phyloP scores from a whole-genome alignment of 805 yeast genomes.

The Ogataea neopini region DNA sequence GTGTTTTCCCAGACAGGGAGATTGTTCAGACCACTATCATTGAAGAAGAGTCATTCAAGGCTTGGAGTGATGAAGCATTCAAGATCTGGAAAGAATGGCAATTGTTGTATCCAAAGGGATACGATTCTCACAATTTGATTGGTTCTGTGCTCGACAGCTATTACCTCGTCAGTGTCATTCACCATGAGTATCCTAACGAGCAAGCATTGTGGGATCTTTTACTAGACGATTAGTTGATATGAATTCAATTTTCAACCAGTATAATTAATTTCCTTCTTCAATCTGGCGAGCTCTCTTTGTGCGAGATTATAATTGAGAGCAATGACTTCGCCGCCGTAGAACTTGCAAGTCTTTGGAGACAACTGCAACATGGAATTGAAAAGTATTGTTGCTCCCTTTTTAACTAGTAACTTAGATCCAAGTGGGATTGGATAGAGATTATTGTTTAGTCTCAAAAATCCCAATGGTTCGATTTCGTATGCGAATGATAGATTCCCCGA shows the following conservation, averaged over 20 bases:
- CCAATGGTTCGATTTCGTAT: slow-evolving; percentile 53
- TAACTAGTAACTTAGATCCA: slow-evolving; percentile 60
- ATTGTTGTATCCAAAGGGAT: slow-evolving; percentile 62
- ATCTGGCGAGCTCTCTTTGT: slow-evolving; percentile 40
- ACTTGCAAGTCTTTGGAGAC: slow-evolving; percentile 23
- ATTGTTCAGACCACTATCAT: slow-evolving; percentile 90
- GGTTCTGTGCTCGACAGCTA: slow-evolving; percentile 60
- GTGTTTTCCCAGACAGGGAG: slow-evolving; percentile 89
- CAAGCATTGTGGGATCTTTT: slow-evolving; percentile 75
- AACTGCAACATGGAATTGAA: slow-evolving; percentile 48
- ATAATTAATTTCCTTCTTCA: slow-evolving; percentile 34
- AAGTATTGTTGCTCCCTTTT: slow-evolving; percentile 45
- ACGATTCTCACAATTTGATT: slow-evolving; percentile 61
- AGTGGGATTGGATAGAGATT: slow-evolving; percentile 42
- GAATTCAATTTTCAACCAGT: slow-evolving; percentile 9
- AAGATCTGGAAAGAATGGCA: slow-evolving; percentile 93
- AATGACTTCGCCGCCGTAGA: slow-evolving; percentile 33
- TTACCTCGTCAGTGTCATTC: slow-evolving; percentile 79
- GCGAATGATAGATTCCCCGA: slow-evolving; percentile 55
- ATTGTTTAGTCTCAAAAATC: slow-evolving; percentile 40
- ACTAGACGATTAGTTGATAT: slow-evolving; percentile 27
- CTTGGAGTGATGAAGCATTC: slow-evolving; percentile 97
- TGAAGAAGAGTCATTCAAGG: slow-evolving; percentile 88
- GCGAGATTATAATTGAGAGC: slow-evolving; percentile 28
- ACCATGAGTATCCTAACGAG: slow-evolving; percentile 77